Percentiles rank a stretch among this genome's conserved stretches.
Evolutionary conservation across 192 early-diverging fungal species (phyloP).

Genomic region (Coemansia erecta): DNA sequence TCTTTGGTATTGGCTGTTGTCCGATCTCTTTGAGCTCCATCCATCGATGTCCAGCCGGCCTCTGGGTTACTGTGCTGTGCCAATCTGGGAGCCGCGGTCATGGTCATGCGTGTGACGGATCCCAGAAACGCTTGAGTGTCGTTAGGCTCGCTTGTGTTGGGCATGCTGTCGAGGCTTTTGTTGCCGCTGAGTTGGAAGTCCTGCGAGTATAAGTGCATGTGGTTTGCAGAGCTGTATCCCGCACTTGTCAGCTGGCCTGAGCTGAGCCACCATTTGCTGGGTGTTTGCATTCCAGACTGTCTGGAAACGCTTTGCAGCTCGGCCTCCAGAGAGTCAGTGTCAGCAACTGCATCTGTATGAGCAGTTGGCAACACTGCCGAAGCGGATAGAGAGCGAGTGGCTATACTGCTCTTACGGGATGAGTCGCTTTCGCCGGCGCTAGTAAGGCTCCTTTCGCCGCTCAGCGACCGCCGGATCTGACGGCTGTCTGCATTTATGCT

Average conservation of each 20-base stretch:
- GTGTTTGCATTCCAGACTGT: not conserved
- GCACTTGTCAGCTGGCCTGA: conserved; percentile 6
- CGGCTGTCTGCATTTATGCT: not conserved
- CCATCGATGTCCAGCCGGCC: not conserved
- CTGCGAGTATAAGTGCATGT: conserved; percentile 29
- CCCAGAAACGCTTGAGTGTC: not conserved
- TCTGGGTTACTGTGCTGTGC: too few species aligned
- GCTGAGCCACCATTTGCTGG: conserved; percentile 36
- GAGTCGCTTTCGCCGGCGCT: too few species aligned
- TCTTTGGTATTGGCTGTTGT: not conserved
- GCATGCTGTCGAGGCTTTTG: conserved; percentile 30
- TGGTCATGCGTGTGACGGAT: too few species aligned
- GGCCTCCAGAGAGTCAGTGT: not conserved
- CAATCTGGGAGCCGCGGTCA: too few species aligned
- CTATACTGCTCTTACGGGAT: too few species aligned
- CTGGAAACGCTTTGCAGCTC: not conserved
- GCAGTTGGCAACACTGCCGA: too few species aligned
- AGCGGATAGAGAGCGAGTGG: too few species aligned
- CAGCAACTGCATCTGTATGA: too few species aligned
- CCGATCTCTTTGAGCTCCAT: not conserved
- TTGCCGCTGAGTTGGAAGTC: conserved; percentile 9
- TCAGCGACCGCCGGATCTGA: too few species aligned
- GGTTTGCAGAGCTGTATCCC: conserved; percentile 9
- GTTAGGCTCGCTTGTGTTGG: conserved; percentile 4
- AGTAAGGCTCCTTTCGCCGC: too few species aligned